Percentiles rank a stretch among this genome's conserved stretches.
Conservation (phyloP, 1,284 basidiomycete genomes). For the Caloboletus inedulis region DNA sequence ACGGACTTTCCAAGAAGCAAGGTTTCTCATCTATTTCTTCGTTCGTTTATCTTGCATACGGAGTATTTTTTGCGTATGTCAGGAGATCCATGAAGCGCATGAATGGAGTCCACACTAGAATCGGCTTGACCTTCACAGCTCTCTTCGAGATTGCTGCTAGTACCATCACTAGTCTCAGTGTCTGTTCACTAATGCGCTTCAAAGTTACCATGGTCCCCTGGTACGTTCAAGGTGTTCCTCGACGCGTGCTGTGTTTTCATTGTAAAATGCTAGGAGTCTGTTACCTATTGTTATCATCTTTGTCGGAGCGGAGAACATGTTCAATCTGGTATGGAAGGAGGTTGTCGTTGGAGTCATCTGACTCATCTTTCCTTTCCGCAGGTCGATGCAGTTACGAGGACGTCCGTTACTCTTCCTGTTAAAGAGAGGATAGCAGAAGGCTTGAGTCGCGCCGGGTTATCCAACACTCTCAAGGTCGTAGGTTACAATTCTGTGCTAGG, state of each 20-base stretch:
- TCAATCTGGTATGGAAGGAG: slow-evolving; percentile 67
- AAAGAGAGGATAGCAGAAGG: slow-evolving; percentile 91
- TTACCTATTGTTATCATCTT: slow-evolving; percentile 94
- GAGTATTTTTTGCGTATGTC: slow-evolving; percentile 76
- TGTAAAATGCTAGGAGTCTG: slow-evolving; percentile 55
- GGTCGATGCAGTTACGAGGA: slow-evolving; percentile 88
- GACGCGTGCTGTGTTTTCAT: slow-evolving; percentile 8
- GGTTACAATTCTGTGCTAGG: slow-evolving; percentile 83
- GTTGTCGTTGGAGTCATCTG: neutral
- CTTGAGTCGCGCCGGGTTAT: slow-evolving; percentile 82
- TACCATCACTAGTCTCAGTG: slow-evolving; percentile 89
- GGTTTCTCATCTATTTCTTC: slow-evolving; percentile 61
- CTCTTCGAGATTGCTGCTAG: slow-evolving; percentile 88
- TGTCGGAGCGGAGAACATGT: slow-evolving; percentile 97
- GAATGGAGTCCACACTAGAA: slow-evolving; percentile 84
- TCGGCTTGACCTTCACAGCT: slow-evolving; percentile 92
- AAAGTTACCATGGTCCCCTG: slow-evolving; percentile 86
- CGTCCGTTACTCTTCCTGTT: slow-evolving; percentile 86
- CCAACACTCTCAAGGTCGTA: slow-evolving; percentile 89
- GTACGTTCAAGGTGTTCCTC: slow-evolving; percentile 37
- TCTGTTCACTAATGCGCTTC: slow-evolving; percentile 84
- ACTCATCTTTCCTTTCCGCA: slow-evolving; percentile 29
- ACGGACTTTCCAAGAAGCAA: slow-evolving; percentile 40
- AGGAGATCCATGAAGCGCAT: slow-evolving; percentile 75
- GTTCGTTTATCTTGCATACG: slow-evolving; percentile 78